These are phyloP conservation scores for Haemoproteus tartakovskyi DNA, from an alignment of 169 alveolate genomes.

Conservation along the genomic window DNA sequence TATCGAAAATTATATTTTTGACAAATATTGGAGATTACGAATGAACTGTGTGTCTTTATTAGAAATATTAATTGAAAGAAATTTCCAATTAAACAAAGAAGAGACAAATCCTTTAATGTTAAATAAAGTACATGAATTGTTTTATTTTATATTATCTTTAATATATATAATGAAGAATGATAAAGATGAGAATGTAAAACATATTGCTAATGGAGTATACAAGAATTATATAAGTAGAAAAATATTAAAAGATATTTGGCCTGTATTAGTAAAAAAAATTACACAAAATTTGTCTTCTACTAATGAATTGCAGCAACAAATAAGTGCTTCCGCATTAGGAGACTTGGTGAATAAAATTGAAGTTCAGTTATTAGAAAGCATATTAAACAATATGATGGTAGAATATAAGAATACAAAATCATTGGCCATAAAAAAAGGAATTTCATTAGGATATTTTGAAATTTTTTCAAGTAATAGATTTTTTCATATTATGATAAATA, in stretches of 20 bases:
- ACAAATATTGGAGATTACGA: slow-evolving; percentile 44
- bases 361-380: slow-evolving; percentile 8
- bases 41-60: slow-evolving; percentile 36
- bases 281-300: slow-evolving; percentile 62
- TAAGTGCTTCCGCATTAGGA: slow-evolving; percentile 57
- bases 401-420: slow-evolving; percentile 44
- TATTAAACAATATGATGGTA: slow-evolving; percentile 42
- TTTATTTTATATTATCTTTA: slow-evolving; percentile 56
- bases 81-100: slow-evolving; percentile 55
- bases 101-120: slow-evolving; percentile 30
- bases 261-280: slow-evolving; percentile 44
- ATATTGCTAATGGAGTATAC: slow-evolving; percentile 38
- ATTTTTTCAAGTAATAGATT: slow-evolving; percentile 48
- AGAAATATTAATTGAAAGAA: slow-evolving; percentile 53
- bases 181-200: slow-evolving; percentile 54
- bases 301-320: slow-evolving; percentile 29
- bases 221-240: slow-evolving; percentile 46
- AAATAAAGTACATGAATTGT: slow-evolving; percentile 42
- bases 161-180: slow-evolving; percentile 64
- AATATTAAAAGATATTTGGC: slow-evolving; percentile 62
- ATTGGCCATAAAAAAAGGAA: slow-evolving; percentile 44
- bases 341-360: slow-evolving; percentile 58
- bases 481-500: slow-evolving; percentile 14
- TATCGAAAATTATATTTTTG: slow-evolving; percentile 61
- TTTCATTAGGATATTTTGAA: slow-evolving; percentile 56